Evolutionary conservation across 2,329 filamentous ascomycete species (phyloP).

Genomic region (Acrocalymma vagum): DNA sequence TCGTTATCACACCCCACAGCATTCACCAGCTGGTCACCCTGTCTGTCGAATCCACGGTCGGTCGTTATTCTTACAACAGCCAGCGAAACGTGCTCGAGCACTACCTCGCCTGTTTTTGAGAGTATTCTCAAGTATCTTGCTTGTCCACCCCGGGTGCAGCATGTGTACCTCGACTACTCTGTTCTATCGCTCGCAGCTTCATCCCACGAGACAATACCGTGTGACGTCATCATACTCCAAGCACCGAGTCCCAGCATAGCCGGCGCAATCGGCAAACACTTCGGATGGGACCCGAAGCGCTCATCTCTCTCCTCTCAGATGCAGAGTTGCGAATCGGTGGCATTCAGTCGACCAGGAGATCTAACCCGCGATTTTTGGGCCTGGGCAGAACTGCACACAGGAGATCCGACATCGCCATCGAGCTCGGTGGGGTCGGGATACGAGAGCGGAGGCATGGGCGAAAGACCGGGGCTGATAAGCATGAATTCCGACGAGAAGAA

Average conservation of each 20-base stretch:
- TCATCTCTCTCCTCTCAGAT: conserved; percentile 30
- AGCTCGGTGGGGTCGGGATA: conserved; percentile 8
- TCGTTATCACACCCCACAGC: conserved; percentile 28
- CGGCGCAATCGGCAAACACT: conserved; percentile 35
- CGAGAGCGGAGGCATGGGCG: conserved; percentile 11
- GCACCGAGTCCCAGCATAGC: conserved; percentile 30
- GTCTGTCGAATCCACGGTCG: conserved; percentile 19
- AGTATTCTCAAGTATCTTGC: conserved; percentile 22
- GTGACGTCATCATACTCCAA: conserved; percentile 31
- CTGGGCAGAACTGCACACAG: conserved; percentile 33
- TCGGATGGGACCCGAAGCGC: conserved; percentile 38
- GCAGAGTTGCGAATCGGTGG: conserved; percentile 18
- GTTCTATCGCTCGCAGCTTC: conserved; percentile 28
- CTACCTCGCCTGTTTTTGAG: conserved; percentile 27
- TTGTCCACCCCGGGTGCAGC: conserved; percentile 25
- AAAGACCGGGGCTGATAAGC: conserved; percentile 12
- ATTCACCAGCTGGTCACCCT: conserved; percentile 40
- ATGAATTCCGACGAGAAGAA: conserved; percentile 39
- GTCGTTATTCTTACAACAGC: conserved; percentile 33
- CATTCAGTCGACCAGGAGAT: conserved; percentile 35
- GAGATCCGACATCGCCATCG: conserved; percentile 16
- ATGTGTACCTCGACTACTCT: conserved; percentile 33
- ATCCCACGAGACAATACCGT: conserved; percentile 26
- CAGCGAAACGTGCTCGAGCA: conserved; percentile 23
- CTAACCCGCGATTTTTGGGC: conserved; percentile 38